phyloP scores from a whole-genome alignment of 2,329 filamentous ascomycete genomes.

The Phialophora macrospora region DNA sequence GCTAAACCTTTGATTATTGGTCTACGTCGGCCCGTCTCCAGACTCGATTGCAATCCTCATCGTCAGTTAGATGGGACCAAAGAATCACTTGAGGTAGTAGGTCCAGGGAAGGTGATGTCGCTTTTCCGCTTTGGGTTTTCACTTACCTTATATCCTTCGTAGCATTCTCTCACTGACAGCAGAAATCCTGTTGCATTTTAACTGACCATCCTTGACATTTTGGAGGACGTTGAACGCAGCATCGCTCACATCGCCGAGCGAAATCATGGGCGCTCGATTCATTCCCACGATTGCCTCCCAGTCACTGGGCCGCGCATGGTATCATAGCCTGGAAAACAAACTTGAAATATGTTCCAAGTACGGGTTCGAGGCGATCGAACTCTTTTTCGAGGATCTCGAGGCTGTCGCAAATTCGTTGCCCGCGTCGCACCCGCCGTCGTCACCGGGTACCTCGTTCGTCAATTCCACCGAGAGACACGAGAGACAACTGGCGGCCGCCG shows the following conservation, averaged over 20 bases:
- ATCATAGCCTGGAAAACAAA: slow-evolving; percentile 70
- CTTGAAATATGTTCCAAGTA: slow-evolving; percentile 69
- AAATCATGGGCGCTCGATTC: slow-evolving; percentile 32
- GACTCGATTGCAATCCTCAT: not conserved
- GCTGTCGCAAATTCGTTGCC: slow-evolving; percentile 55
- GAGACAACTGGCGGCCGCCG: slow-evolving; percentile 30
- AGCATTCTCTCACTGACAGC: not conserved
- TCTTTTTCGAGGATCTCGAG: slow-evolving; percentile 77
- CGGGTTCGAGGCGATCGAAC: slow-evolving; percentile 72
- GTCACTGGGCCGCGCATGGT: slow-evolving; percentile 74
- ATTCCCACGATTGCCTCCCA: slow-evolving; percentile 73
- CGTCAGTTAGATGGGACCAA: not conserved
- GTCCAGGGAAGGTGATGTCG: not conserved
- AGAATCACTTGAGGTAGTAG: not conserved
- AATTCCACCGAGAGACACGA: slow-evolving; percentile 29
- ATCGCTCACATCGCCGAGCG: not conserved
- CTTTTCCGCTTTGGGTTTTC: not conserved
- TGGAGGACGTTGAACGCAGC: not conserved
- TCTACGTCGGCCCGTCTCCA: not conserved
- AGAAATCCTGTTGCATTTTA: not conserved
- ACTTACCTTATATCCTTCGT: not conserved
- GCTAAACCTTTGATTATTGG: not conserved
- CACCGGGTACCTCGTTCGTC: slow-evolving; percentile 27
- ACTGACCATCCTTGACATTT: not conserved
- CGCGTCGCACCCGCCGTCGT: slow-evolving; percentile 12